Percentiles rank a stretch among this genome's conserved stretches.
Evolutionary conservation across 1,139 yeast genomes (phyloP).

Genomic region (Hyphopichia wangnamkhiaoensis): DNA sequence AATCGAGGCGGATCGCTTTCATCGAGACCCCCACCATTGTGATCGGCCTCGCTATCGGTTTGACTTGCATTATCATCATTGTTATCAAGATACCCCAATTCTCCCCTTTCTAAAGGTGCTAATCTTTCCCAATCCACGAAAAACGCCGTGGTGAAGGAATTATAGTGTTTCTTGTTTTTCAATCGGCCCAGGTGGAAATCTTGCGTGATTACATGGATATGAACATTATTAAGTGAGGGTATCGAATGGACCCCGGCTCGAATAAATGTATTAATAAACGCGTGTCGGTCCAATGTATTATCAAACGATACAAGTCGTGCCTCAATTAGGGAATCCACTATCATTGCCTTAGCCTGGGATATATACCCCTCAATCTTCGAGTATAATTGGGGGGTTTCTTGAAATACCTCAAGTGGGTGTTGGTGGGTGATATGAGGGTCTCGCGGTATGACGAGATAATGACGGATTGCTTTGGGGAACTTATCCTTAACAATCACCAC

Average conservation of each 20-base stretch:
- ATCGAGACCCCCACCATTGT: slow-evolving; percentile 3
- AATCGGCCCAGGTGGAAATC: slow-evolving; percentile 58
- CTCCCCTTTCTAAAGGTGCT: too few species aligned
- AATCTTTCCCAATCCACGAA: slow-evolving; percentile 56
- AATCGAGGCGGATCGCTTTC: slow-evolving; percentile 10
- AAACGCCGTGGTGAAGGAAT: slow-evolving; percentile 66
- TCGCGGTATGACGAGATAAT: slow-evolving; percentile 63
- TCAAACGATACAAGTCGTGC: slow-evolving; percentile 18
- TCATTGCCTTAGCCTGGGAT: slow-evolving; percentile 40
- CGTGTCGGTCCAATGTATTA: slow-evolving; percentile 11
- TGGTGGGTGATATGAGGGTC: slow-evolving; percentile 33
- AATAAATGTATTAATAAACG: slow-evolving; percentile 39
- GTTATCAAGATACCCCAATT: too few species aligned
- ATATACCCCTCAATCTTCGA: slow-evolving; percentile 37
- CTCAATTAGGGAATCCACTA: slow-evolving; percentile 34
- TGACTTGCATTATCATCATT: slow-evolving; percentile 12
- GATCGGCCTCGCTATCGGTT: slow-evolving; percentile 9
- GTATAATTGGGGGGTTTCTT: slow-evolving; percentile 30
- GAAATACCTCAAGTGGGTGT: slow-evolving; percentile 59
- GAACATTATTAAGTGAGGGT: slow-evolving; percentile 71
- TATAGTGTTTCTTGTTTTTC: slow-evolving; percentile 68
- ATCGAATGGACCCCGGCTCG: slow-evolving; percentile 67
- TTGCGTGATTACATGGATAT: slow-evolving; percentile 68
- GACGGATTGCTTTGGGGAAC: slow-evolving; percentile 66
- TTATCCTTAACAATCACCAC: slow-evolving; percentile 60